These are phyloP conservation scores for Silene coronaria DNA, from an alignment of 179 eudicot genomes.

Conservation along the genomic window DNA sequence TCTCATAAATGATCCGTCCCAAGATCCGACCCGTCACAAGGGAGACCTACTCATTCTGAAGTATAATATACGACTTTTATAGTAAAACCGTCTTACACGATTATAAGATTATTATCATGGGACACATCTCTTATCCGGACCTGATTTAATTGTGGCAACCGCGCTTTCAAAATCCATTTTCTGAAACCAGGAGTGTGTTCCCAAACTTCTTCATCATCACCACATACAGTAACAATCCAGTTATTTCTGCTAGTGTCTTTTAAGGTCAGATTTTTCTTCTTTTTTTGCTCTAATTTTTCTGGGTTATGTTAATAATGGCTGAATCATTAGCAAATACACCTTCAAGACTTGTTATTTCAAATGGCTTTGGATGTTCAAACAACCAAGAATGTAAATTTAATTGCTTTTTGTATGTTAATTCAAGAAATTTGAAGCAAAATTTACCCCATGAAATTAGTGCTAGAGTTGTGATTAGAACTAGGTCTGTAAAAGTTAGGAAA, in stretches of 20 bases:
- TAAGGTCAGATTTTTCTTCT: neutral
- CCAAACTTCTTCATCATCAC: no score
- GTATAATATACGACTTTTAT: no score
- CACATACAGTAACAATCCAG: no score
- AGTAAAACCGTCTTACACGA: no score
- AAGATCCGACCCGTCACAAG: no score
- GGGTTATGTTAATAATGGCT: conserved; percentile 3
- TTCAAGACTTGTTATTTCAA: conserved; percentile 6
- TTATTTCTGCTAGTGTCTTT: neutral
- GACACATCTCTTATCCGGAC: no score
- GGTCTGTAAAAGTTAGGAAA: conserved; percentile 11
- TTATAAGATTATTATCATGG: no score
- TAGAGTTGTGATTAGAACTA: neutral
- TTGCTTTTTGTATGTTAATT: conserved; percentile 10
- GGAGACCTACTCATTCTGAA: no score
- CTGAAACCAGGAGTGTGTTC: no score
- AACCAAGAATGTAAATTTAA: conserved; percentile 10
- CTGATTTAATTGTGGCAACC: no score
- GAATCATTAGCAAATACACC: conserved; percentile 3
- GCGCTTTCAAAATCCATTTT: no score
- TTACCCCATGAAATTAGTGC: neutral
- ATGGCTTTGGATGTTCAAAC: conserved; percentile 17
- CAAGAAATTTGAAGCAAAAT: neutral
- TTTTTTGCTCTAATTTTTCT: neutral
- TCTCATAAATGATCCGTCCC: no score